Evolutionary conservation across 257 asterid species (phyloP), one percentile per base, ranked within the genome.

Genomic region (Jasminum sambac): DNA sequence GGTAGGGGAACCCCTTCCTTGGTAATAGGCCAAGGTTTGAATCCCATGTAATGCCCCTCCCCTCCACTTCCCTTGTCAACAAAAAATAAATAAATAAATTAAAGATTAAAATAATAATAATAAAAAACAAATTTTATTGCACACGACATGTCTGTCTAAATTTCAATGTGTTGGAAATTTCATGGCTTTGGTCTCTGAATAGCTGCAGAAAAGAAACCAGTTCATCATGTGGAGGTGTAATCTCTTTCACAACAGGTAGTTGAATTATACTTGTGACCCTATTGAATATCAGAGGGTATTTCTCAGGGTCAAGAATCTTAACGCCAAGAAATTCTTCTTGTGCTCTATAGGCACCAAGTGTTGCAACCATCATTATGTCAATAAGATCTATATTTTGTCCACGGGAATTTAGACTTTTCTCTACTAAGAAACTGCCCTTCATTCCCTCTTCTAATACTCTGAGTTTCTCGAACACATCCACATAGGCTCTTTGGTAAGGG

Each of bases 321-420:
- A 71, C 57, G 8, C 76, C 83, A 62, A 81, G 67, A 6, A 71
- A 71, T 59, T 76, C 79, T 64, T 78, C 86, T 23, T 67, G 77
- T 57, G 81, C 75, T 38, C 73, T 69, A 36, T 40, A 70, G 4
- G 77, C 58, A 61, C 86, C 84, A 55, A 84, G 73, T 12, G 86
- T 76, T 43, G 81, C 71, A 6, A 77, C 75, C 59, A 76, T 34
- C 43, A 81, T 36, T 26, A 84, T 76, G 30, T 81, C 88, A n/a
- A 78, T 16, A 16, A 84, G 57, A 21, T 79, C 83, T 70, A 81
- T 30, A 7, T 64, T 76, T 16, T 78, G 71, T 43, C 34, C 23
- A n/a, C 14, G 8, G 16, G 16, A 66, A 1, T 72, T 72, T 60
- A 68, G 55, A 21, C 43, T n/a, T 43, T 25, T 61, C 24, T 34